Base-by-base conservation (phyloP, 2,329 filamentous ascomycete species). In the Ceratocystis colombiana region DNA sequence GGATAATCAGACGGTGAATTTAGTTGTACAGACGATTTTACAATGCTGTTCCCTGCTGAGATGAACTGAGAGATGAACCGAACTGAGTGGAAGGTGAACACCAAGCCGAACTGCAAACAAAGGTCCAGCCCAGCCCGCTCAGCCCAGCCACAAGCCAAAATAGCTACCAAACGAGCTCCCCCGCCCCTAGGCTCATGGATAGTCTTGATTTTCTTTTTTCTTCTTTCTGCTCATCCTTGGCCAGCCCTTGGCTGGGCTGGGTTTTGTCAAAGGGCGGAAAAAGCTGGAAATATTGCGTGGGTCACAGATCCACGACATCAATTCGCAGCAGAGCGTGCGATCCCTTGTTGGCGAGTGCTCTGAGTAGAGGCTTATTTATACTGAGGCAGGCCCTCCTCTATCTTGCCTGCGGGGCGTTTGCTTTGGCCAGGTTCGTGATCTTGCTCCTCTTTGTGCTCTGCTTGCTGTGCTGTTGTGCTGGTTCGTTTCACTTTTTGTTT, bases 1-100 rank as follows among this genome's bases (percentile, higher is more conserved):
- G 53, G 53, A 59, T 59, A 59, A 59, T 59, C 53, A 59, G 53
- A 59, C 17, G 53, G 53, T n/a, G 53, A 41, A 59, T 59, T 59
- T 59, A 30, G 53, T 59, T 59, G 53, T 59, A 33, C 53, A 59
- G 53, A 59, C 53, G 53, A 59, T n/a, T 59, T 59, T 59, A 17
- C 53, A 59, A 59, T 59, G 53, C 53, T 59, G 53, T 59, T 59
- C 53, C 53, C 53, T 59, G 53, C 28, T 33, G 25, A 30, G 28
- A 59, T 57, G 28, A 30, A 22, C 22, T 30, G 22, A 30, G 22
- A 8, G 12, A 25, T 25, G 22, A 22, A 22, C 53, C 53, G 5
- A 28, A 41, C 37, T 41, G 37, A 41, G 37, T 41, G 10, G 37
- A 41, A 12, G 37, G 37, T 12, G 37, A 41, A 12, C 37, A 12